Conservation (phyloP, 2,329 filamentous ascomycete genomes). For the Truncatella angustata region DNA sequence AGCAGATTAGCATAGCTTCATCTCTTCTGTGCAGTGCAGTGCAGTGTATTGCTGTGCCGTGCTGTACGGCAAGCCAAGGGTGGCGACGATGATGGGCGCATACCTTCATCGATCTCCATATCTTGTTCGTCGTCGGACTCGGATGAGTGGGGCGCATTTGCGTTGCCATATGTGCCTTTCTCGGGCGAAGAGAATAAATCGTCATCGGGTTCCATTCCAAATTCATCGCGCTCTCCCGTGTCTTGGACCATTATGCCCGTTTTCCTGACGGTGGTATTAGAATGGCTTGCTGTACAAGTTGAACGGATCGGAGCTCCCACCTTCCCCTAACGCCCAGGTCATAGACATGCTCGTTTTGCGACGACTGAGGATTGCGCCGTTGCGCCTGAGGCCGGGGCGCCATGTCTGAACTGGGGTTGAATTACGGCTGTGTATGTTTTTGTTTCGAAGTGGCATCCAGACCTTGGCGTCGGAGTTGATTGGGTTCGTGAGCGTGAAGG, state of each 20-base stretch:
- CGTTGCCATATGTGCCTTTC: slow-evolving; percentile 41
- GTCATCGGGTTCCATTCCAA: slow-evolving; percentile 87
- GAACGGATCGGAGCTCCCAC: slow-evolving; percentile 28
- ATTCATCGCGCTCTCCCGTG: slow-evolving; percentile 77
- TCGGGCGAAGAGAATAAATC: slow-evolving; percentile 86
- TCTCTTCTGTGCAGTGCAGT: no score
- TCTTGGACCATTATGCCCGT: slow-evolving; percentile 83
- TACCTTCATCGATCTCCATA: slow-evolving; percentile 54
- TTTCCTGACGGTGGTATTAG: slow-evolving; percentile 65
- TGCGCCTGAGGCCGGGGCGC: slow-evolving; percentile 33
- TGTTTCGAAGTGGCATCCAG: no score
- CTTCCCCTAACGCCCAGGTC: slow-evolving; percentile 50
- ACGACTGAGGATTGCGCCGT: slow-evolving; percentile 33
- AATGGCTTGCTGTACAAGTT: not conserved
- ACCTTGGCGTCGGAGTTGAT: no score
- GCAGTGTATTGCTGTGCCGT: slow-evolving; percentile 7
- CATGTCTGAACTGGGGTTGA: slow-evolving; percentile 25
- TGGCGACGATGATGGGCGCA: slow-evolving; percentile 21
- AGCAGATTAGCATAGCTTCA: no score
- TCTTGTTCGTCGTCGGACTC: slow-evolving; percentile 39
- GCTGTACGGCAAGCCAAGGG: not conserved
- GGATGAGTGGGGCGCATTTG: slow-evolving; percentile 9
- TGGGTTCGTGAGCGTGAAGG: no score
- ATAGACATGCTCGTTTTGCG: slow-evolving; percentile 46
- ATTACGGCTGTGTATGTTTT: not conserved